Evolutionary conservation across 441 rosid species (phyloP).

Genomic region (Croton setiger): DNA sequence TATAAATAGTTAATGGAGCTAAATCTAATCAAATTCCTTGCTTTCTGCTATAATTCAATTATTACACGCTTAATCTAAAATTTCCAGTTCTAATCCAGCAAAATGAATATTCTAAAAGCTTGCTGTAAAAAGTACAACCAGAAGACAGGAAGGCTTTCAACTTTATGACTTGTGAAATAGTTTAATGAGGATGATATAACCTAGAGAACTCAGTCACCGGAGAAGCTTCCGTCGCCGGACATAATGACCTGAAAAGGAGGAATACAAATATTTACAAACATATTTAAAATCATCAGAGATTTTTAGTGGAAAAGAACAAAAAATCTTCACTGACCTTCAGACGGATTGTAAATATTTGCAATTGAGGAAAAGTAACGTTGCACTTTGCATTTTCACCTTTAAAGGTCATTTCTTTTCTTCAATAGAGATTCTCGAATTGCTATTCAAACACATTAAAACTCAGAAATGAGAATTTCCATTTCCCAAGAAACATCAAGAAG

Average conservation of each 20-base stretch:
- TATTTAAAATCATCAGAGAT: not conserved
- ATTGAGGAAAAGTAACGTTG: not conserved
- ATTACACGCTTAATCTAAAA: no score
- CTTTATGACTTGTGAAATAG: not conserved
- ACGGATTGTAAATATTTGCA: not conserved
- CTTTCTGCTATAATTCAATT: not conserved
- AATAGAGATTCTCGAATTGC: not conserved
- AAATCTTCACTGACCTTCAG: not conserved
- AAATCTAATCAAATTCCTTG: not conserved
- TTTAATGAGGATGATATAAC: not conserved
- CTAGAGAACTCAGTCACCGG: not conserved
- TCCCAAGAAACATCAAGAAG: slow-evolving; percentile 60
- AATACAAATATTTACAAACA: not conserved
- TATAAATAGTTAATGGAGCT: no score
- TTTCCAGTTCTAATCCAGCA: no score
- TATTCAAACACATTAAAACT: slow-evolving; percentile 22
- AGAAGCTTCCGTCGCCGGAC: not conserved
- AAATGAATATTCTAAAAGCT: no score
- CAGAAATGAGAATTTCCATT: slow-evolving; percentile 24
- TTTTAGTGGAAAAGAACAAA: not conserved
- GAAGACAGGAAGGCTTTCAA: not conserved
- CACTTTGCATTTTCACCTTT: not conserved
- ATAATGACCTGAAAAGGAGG: not conserved
- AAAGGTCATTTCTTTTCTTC: not conserved
- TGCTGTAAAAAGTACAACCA: not conserved